Percentiles rank a stretch among this genome's conserved stretches.
Conservation (phyloP, 148 eudicot species). For the Arbutus unedo region DNA sequence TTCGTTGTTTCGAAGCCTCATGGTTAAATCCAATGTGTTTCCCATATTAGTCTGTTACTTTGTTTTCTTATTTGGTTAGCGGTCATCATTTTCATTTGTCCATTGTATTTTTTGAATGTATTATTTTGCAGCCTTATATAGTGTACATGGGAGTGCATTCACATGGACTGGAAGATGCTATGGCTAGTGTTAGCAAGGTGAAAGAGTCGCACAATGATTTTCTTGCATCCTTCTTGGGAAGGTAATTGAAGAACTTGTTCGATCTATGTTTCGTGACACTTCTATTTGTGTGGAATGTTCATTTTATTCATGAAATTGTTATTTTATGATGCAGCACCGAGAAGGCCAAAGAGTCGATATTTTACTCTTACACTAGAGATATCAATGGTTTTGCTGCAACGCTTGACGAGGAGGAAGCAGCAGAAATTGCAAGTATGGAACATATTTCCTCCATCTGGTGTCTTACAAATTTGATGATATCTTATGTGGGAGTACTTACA, state of each 20-base stretch:
- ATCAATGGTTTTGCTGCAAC: conserved; percentile 69
- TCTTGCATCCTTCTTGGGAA: conserved; percentile 54
- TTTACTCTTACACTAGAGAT: conserved; percentile 50
- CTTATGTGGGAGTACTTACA: neutral
- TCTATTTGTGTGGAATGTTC: neutral
- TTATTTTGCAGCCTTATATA: conserved; percentile 39
- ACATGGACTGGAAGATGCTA: conserved; percentile 35
- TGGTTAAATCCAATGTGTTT: too few relatives aligned
- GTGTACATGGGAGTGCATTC: conserved; percentile 69
- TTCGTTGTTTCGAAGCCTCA: neutral
- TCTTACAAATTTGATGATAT: neutral
- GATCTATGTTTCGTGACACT: neutral
- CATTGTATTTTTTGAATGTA: neutral
- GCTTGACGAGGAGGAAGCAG: conserved; percentile 54
- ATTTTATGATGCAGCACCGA: conserved; percentile 30
- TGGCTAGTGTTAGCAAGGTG: conserved; percentile 29
- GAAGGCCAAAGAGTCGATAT: conserved; percentile 47
- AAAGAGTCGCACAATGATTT: conserved; percentile 43
- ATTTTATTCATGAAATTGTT: neutral
- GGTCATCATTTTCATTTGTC: neutral
- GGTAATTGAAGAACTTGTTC: conserved; percentile 28
- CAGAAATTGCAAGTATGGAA: conserved; percentile 49
- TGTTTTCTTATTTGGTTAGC: neutral
- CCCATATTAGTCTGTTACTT: too few relatives aligned
- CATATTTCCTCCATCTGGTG: neutral